Percentiles rank a stretch among this genome's conserved stretches.
Conservation (phyloP, 2,329 filamentous ascomycete species). For the Seiridium cupressi region DNA sequence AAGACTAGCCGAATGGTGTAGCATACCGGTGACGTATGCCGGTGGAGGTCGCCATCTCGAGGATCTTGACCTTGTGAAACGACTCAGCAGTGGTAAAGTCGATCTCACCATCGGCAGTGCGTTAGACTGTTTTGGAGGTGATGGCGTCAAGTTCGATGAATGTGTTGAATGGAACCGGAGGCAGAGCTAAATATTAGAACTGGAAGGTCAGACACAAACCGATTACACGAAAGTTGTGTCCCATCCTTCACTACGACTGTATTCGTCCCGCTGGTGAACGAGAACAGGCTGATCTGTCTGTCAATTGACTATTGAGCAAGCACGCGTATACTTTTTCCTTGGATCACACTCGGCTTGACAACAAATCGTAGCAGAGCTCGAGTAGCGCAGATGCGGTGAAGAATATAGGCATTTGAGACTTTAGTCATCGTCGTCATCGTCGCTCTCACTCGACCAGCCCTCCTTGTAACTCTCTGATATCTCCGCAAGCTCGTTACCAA, state of each 20-base stretch:
- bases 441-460: constrained; percentile 78
- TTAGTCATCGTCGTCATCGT: constrained; percentile 63
- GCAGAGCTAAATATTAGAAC: constrained; percentile 23
- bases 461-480: constrained; percentile 88
- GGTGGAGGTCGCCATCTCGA: constrained; percentile 82
- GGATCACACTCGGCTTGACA: no score
- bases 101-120: constrained; percentile 97
- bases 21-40: constrained; percentile 92
- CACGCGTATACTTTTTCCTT: no score
- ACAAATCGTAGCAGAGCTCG: no score
- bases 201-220: no score
- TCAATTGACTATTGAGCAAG: no score
- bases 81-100: constrained; percentile 74
- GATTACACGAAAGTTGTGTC: no score
- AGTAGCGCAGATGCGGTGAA: neutral
- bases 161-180: constrained; percentile 82
- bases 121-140: constrained; percentile 91
- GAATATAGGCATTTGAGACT: neutral
- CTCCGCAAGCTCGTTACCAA: constrained; percentile 78
- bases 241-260: no score
- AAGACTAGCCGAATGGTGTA: constrained; percentile 79
- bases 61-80: constrained; percentile 80
- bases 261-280: no score
- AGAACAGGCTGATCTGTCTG: no score
- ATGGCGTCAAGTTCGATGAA: constrained; percentile 81